Base-by-base conservation (phyloP, 148 eudicot species). In the Persicaria tinctoria region DNA sequence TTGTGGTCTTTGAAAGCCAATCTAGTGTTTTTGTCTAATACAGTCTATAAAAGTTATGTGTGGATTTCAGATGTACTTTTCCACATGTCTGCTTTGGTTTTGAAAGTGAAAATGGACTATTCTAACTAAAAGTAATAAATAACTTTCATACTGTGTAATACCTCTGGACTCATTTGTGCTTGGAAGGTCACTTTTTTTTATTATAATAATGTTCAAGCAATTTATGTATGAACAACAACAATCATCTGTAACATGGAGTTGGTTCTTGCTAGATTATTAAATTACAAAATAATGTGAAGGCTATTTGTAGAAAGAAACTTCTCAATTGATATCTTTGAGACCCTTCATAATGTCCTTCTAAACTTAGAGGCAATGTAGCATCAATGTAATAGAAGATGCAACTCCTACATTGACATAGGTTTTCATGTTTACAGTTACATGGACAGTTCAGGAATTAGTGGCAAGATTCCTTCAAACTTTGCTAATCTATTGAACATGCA, bases 401-500 rank as follows among this genome's bases (percentile, higher is more conserved):
- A 7, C 53, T 50, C 53, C 53, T 9, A 50, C 14, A 50, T 50
- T 50, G 12, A 10, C 12, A 2, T 50, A 3, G 18, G 47, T 3
- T 77, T 76, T 64, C 20, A 59, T 51, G 74, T 78, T 83, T 73
- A 56, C 80, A 92, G 97, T 70, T 90, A 85, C 78, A 51, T 87
- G 44, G 86, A 74, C 78, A 90, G 95, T 75, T 77, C 92, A 75
- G 97, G 97, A 76, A 76, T 92, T 51, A 86, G 96, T 78, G 97
- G 97, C 54, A 73, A 77, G 51, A 87, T 93, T 78, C 97, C 96
- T 68, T 47, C 81, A 48, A 79, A 86, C 48, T 87, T 90, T 79
- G 88, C 90, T 57, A 76, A 78, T 74, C 85, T 93, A 73, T 68
- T 70, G 73, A 86, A 70, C 82, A 73, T 93, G 62, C 68, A 76